Conservation (phyloP, 2,329 filamentous ascomycete genomes). For the Exserohilum turcica region DNA sequence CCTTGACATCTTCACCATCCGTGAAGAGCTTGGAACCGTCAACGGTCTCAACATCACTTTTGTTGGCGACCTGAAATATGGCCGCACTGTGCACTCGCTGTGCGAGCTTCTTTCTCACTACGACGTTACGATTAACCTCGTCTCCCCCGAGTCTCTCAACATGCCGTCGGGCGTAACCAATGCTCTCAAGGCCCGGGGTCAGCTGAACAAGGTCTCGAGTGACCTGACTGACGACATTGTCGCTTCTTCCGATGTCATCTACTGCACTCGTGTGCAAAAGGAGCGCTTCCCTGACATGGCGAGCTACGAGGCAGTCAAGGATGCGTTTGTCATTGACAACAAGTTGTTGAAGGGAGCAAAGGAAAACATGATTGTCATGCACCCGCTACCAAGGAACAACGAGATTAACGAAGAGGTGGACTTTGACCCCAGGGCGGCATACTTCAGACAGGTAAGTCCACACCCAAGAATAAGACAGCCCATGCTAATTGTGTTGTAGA, state of each 20-base stretch:
- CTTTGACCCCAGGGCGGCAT: constrained; percentile 93
- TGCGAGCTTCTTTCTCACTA: constrained; percentile 95
- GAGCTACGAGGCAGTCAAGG: constrained; percentile 86
- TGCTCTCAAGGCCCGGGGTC: constrained; percentile 72
- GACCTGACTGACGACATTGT: constrained; percentile 86
- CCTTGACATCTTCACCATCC: constrained; percentile 96
- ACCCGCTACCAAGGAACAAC: constrained; percentile 89
- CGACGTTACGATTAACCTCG: constrained; percentile 90
- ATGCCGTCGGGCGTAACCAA: constrained; percentile 77
- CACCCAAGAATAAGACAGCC: background rate
- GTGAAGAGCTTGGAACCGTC: constrained; percentile 94
- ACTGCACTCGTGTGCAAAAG: constrained; percentile 96
- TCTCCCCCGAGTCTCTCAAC: constrained; percentile 77
- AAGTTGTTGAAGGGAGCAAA: constrained; percentile 89
- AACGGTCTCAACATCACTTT: constrained; percentile 97
- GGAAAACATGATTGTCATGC: constrained; percentile 90
- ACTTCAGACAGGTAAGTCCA: constrained; percentile 92
- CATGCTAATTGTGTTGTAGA: constrained; percentile 65
- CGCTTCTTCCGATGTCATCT: constrained; percentile 85
- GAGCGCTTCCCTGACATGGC: constrained; percentile 84
- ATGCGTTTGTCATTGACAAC: constrained; percentile 88
- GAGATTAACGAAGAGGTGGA: constrained; percentile 97
- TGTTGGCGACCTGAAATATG: constrained; percentile 88
- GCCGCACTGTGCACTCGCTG: constrained; percentile 92
- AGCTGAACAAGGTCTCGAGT: constrained; percentile 76